Percentiles rank a stretch among this genome's conserved stretches.
Evolutionary conservation across 2,329 filamentous ascomycete species (phyloP).

Genomic region (Cladophialophora chaetospira): DNA sequence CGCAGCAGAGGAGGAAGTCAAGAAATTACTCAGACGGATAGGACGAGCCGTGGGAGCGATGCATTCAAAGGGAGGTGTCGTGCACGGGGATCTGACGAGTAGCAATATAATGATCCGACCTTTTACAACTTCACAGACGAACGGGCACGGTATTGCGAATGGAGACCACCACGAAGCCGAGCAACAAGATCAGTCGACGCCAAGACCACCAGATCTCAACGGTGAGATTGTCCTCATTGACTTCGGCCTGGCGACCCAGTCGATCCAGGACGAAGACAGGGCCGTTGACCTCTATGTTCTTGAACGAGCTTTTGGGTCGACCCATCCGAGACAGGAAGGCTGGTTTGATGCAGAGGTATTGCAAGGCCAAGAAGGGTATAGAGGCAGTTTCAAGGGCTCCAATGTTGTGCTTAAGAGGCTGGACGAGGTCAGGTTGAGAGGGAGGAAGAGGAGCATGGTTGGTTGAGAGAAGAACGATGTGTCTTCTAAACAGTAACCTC

Average conservation of each 20-base stretch:
- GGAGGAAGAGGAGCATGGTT: constrained; percentile 95
- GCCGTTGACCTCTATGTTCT: constrained; percentile 96
- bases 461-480: too few species aligned
- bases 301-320: constrained; percentile 91
- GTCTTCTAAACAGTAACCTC: too few species aligned
- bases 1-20: constrained; percentile 53
- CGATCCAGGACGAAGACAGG: constrained; percentile 82
- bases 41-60: constrained; percentile 71
- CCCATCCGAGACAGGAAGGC: constrained; percentile 80
- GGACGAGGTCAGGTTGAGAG: constrained; percentile 90
- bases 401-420: constrained; percentile 74
- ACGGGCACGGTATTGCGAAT: constrained; percentile 28
- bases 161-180: neutral
- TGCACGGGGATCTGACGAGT: constrained; percentile 95
- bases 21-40: constrained; percentile 68
- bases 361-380: constrained; percentile 62
- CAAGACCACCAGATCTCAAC: constrained; percentile 43
- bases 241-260: constrained; percentile 85
- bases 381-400: constrained; percentile 72
- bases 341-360: constrained; percentile 71
- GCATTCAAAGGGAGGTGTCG: constrained; percentile 82
- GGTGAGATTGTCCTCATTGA: constrained; percentile 91
- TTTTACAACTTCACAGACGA: constrained; percentile 26
- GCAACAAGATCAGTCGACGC: neutral
- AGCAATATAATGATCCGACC: constrained; percentile 88